phyloP scores from a whole-genome alignment of 2,329 filamentous ascomycete species.

The Pseudogymnoascus sp. region DNA sequence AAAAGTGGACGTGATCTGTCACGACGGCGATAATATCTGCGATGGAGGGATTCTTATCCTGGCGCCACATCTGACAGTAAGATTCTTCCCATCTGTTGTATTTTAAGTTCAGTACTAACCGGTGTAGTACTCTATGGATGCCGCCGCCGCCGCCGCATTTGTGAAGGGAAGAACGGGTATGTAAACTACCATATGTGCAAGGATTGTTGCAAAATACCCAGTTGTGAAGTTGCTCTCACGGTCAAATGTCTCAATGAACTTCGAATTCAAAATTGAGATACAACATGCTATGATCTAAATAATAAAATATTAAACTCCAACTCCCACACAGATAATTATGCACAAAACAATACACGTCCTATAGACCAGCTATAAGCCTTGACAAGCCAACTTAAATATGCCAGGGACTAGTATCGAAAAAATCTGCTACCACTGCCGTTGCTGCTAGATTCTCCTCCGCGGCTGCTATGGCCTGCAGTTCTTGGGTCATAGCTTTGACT shows the following conservation, averaged over 20 bases:
- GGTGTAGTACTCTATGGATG: slow-evolving; percentile 10
- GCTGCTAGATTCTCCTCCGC: neutral
- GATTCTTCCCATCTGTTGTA: too few relatives aligned
- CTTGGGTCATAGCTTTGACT: neutral
- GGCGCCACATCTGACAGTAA: slow-evolving; percentile 14
- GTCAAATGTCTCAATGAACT: neutral
- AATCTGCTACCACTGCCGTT: neutral
- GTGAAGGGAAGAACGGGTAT: slow-evolving; percentile 1
- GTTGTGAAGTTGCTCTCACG: neutral
- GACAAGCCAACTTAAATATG: neutral
- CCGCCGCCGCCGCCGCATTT: slow-evolving; percentile 7
- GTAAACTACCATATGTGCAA: neutral
- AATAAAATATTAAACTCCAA: neutral
- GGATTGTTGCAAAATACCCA: neutral
- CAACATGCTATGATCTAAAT: neutral
- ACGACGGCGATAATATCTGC: slow-evolving; percentile 21
- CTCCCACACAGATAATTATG: too few relatives aligned
- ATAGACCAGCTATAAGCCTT: neutral
- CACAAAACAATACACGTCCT: neutral
- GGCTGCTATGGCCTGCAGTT: too few relatives aligned
- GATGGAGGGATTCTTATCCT: slow-evolving; percentile 11
- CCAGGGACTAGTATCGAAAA: neutral
- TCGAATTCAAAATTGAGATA: neutral
- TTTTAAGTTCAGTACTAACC: neutral
- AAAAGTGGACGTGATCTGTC: slow-evolving; percentile 21